A percentile compares a stretch with the other conserved stretches of the same genome.
phyloP scores from a whole-genome alignment of 495 filamentous ascomycete genomes.

The Bacidia rubella region DNA sequence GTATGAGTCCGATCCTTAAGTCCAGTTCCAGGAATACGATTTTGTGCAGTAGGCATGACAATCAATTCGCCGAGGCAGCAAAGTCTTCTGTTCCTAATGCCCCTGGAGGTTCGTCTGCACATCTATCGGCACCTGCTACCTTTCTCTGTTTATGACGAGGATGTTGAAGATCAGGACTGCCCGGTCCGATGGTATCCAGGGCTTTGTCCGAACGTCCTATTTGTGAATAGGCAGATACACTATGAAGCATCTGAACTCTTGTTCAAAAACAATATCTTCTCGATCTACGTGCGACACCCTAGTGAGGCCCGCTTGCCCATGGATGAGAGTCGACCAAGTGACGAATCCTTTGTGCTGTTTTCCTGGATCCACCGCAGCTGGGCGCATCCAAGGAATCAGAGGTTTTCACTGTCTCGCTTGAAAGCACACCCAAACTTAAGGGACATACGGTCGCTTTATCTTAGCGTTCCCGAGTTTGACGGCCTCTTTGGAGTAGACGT shows the following conservation, averaged over 20 bases:
- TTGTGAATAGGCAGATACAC: constrained; percentile 6
- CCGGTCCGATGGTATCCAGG: constrained; percentile 9
- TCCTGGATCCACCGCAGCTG: constrained; percentile 7
- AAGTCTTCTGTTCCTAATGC: too few species aligned
- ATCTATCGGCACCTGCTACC: constrained; percentile 10
- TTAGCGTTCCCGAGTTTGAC: constrained; percentile 6
- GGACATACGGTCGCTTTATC: constrained; percentile 5
- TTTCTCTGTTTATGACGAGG: constrained; percentile 4
- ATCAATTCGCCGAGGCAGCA: too few species aligned
- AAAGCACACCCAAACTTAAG: constrained; percentile 8
- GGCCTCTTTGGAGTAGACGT: constrained; percentile 9
- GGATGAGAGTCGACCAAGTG: constrained; percentile 9
- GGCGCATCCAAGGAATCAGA: constrained; percentile 9
- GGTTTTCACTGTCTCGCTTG: neutral
- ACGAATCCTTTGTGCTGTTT: constrained; percentile 13
- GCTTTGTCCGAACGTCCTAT: constrained; percentile 4
- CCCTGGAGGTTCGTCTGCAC: constrained; percentile 9
- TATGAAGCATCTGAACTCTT: constrained; percentile 8
- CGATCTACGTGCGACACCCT: constrained; percentile 10
- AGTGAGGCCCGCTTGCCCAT: constrained; percentile 7
- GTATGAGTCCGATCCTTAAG: too few species aligned
- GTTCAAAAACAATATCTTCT: constrained; percentile 6
- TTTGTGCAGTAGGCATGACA: too few species aligned
- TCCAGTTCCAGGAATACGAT: too few species aligned
- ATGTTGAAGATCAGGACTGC: neutral